A percentile compares a stretch with the other conserved stretches of the same genome.
Evolutionary conservation across 163 green algal species (phyloP).

Genomic region (Prototheca stagnorum): DNA sequence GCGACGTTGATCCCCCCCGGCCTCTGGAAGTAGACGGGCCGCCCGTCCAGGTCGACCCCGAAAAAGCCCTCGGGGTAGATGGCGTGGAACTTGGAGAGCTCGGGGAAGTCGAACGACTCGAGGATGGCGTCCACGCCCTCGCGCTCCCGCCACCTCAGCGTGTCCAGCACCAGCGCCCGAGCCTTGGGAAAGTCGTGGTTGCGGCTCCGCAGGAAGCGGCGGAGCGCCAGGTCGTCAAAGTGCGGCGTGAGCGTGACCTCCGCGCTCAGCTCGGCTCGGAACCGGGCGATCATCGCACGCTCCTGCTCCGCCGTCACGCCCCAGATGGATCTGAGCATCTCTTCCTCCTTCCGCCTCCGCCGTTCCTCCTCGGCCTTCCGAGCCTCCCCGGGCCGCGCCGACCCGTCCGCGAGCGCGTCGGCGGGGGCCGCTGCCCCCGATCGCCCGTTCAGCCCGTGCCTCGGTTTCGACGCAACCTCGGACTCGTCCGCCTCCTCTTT

Average conservation of each 20-base stretch:
- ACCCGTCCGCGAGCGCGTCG: background rate
- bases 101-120: conserved; percentile 56
- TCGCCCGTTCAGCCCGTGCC: no score
- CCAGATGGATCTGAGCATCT: conserved; percentile 5
- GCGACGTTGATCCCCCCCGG: conserved; percentile 57
- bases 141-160: conserved; percentile 49
- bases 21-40: conserved; percentile 74
- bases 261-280: conserved; percentile 6
- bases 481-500: no score
- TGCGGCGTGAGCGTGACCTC: conserved; percentile 3
- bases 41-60: conserved; percentile 28
- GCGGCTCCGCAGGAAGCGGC: conserved; percentile 68
- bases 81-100: conserved; percentile 10
- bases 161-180: conserved; percentile 55
- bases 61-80: conserved; percentile 20
- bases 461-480: no score
- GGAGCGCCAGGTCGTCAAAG: conserved; percentile 54
- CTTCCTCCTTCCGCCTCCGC: conserved; percentile 4
- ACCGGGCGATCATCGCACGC: conserved; percentile 6
- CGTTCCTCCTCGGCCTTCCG: background rate
- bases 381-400: background rate
- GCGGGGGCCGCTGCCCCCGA: no score
- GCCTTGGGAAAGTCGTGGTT: conserved; percentile 63
- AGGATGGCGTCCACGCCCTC: conserved; percentile 53
- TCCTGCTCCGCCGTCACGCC: conserved; percentile 11